Conservation (phyloP, 768 basidiomycete species). For the Hebeloma cylindrosporum region DNA sequence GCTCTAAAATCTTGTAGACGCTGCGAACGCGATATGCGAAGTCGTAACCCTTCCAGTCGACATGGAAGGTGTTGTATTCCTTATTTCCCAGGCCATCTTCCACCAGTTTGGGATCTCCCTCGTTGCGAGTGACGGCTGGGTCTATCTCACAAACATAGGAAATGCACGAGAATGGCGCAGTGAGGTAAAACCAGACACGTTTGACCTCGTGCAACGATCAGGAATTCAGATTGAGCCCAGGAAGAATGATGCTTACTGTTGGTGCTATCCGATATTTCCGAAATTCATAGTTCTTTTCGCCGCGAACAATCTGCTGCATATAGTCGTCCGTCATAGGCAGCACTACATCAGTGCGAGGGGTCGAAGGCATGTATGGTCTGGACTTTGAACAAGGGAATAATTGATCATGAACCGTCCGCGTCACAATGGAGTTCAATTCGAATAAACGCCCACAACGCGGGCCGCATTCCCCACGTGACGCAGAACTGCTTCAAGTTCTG, state of each 20-base stretch:
- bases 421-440: no score
- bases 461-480: no score
- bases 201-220: no score
- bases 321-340: conserved; percentile 15
- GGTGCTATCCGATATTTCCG: conserved; percentile 29
- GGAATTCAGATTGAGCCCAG: no score
- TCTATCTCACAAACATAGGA: conserved; percentile 30
- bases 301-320: conserved; percentile 25
- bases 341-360: background rate
- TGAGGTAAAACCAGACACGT: conserved; percentile 32
- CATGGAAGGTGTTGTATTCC: conserved; percentile 9
- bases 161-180: conserved; percentile 23
- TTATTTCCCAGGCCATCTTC: conserved; percentile 26
- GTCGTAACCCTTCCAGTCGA: conserved; percentile 25
- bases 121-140: conserved; percentile 13
- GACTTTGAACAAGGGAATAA: no score
- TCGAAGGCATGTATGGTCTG: no score
- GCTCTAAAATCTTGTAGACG: background rate
- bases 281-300: conserved; percentile 28
- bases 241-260: conserved; percentile 23
- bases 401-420: no score
- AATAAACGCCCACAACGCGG: no score
- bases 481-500: no score
- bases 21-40: conserved; percentile 25
- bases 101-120: conserved; percentile 19